Base-by-base conservation (phyloP, 1,139 yeast species). In the Scheffersomyces parashehatae region DNA sequence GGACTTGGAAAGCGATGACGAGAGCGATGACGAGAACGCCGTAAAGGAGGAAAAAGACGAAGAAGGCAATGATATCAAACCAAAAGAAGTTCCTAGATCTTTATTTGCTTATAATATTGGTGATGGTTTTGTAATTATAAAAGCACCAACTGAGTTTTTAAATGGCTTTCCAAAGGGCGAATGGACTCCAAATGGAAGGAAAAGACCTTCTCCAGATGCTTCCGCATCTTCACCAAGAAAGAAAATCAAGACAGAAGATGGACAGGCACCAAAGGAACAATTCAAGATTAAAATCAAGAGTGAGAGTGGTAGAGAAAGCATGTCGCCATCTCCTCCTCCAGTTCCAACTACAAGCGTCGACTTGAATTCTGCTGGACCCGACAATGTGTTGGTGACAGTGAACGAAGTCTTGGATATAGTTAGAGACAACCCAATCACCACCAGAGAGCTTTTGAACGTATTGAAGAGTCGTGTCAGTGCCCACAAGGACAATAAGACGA, bases 151-250 rank as follows among this genome's bases (percentile, higher is more conserved):
- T 14, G 73, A 74, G 34, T 74, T 85, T 29, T 72, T 90, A 46
- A 63, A 67, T n/a, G 78, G 78, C 37, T 89, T 89, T 65, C 95
- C 95, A 4, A 68, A 65, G 24, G 96, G 96, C 14, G 87, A 83
- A 39, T 90, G 97, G 97, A 84, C 85, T 59, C 93, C 96, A 28
- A 69, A 69, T 40, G 81, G 79, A 3, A 75, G 78, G 53, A 77
- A 69, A 48, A 61, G 75, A 45, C 56, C 65, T n/a, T 48, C 61
- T 3, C 53, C 61, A 10, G 42, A 50, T n/a, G 46, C 46, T 12
- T 14, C 35, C 4, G 48, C 48, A 4, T 52, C 54, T 8, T 55
- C 68, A 2, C 67, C 77, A 3, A 53, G 58, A 32, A 81, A 80
- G 62, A 77, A 73, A 50, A 55, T 68, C 42, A 77, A 73, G 53